Base-by-base conservation (phyloP, 2,329 filamentous ascomycete species). In the Trichophaea hybrida region DNA sequence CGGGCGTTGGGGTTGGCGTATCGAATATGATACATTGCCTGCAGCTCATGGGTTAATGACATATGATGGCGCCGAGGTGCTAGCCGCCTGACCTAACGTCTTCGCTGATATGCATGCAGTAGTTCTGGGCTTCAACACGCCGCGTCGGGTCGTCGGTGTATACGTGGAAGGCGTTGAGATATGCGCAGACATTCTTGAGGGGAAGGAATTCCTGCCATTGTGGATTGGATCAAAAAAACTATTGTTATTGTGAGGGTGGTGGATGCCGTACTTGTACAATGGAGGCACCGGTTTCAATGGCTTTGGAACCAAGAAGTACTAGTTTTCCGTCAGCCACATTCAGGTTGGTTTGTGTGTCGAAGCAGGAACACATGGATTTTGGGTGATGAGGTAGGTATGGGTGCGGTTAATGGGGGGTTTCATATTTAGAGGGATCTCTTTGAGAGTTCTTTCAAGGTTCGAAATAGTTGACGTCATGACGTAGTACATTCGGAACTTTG, bases 21-120 rank as follows among this genome's bases (percentile, higher is more conserved):
- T 94, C 88, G 74, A 93, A 94, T 63, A 94, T 79, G 34, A 94
- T 80, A 71, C 88, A 94, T 75, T 94, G 88, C 3, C 88, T 80
- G 59, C 94, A 77, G 63, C 93, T 87, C 75, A 70, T 61, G 37
- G 17, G 13, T n/a, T 6, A 32, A 46, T 43, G 17, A 60, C 31
- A 40, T 38, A 50, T 13, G 37, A 17, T 31, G 44, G 13, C 6
- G 10, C 5, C 35, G 24, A 46, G 17, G n/a, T 4, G 10, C 12
- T 5, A 13, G 37, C 13, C 31, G 8, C 10, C 33, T 31, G 55
- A 46, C 64, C 63, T 57, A 13, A 53, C 50, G 32, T 4, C 50
- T 12, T 64, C 59, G 6, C 79, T 88, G 3, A 93, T 68, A 68
- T 93, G 87, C 0, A 83, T 79, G 70, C 88, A 94, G 73, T 93